These are phyloP conservation scores for Boletus sp. DNA, from an alignment of 1,284 basidiomycete species.

Conservation along the genomic window DNA sequence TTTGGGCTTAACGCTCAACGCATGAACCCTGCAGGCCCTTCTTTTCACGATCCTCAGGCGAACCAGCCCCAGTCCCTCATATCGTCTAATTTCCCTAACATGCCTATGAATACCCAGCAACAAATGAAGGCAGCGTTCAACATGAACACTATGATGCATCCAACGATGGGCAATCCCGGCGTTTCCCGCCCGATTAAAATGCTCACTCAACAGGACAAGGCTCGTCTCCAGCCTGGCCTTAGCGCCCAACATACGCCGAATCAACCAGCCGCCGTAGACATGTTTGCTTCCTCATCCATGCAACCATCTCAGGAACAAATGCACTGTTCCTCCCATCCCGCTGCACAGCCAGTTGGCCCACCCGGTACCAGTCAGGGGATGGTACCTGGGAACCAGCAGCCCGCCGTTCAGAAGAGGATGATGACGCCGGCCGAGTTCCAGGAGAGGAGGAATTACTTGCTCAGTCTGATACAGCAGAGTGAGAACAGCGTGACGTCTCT, in stretches of 20 bases:
- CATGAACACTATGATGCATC: conserved; percentile 39
- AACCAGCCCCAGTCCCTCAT: conserved; percentile 40
- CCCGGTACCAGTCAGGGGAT: conserved; percentile 24
- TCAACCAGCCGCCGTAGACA: conserved; percentile 36
- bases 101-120: conserved; percentile 32
- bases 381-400: conserved; percentile 20
- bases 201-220: conserved; percentile 42
- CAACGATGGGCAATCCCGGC: conserved; percentile 33
- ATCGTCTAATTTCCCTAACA: conserved; percentile 37
- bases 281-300: conserved; percentile 42
- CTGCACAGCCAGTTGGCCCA: conserved; percentile 23
- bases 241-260: conserved; percentile 33
- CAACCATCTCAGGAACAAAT: conserved; percentile 39
- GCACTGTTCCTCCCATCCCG: conserved; percentile 47
- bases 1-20: conserved; percentile 37
- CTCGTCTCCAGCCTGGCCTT: conserved; percentile 33
- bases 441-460: conserved; percentile 23
- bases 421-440: conserved; percentile 25
- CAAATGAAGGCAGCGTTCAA: conserved; percentile 30
- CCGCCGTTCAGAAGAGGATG: conserved; percentile 19
- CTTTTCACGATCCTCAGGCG: conserved; percentile 43
- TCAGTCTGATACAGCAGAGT: conserved; percentile 12
- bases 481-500: conserved; percentile 19
- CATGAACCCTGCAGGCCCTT: conserved; percentile 28
- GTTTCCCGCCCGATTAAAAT: conserved; percentile 46